Evolutionary conservation across 192 early-diverging fungal genomes (phyloP), one percentile per base, ranked within the genome.

Genomic region (Funneliformis geosporum): DNA sequence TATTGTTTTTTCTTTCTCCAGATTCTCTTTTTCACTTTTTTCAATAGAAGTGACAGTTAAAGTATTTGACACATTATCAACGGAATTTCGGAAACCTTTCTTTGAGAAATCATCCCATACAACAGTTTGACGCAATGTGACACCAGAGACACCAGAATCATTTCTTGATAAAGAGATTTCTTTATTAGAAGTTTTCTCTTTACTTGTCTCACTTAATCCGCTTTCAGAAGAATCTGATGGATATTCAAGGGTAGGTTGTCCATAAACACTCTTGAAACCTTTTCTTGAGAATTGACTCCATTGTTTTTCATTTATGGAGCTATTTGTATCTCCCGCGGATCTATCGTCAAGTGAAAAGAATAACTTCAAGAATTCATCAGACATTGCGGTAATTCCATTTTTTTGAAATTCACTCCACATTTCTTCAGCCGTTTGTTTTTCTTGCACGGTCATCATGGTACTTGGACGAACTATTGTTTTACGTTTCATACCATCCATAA

Each of bases 331-430:
- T 47, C 7, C 25, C 25, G 11, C 25, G 0, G 70, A 23, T 47
- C 23, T 72, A 4, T 76, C 75, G n/a, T 76, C 75, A 9, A 76
- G 42, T 27, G 75, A 76, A 47, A 76, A 55, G 60, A 68, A 79
- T 79, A 68, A 60, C 60, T 68, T 79, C 7, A 70, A 43, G 11
- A 70, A 79, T 5, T 79, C 44, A 60, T 79, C 77, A 33, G 77
- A 79, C 23, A 79, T 59, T 12, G 62, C 55, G 25, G 38, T 50
- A 23, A 79, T 18, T 28, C 77, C 77, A 67, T 60, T 28, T 18
- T 8, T 68, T 79, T 79, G 77, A 79, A 79, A 68, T 70, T 79
- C 47, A 6, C 39, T n/a, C 77, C 77, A 79, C 25, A 79, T 67
- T 43, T 68, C 16, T 68, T 69, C 66, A 5, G 67, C 77, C 8